Evolutionary conservation across 129 eudicot genomes (phyloP).

Genomic region (Flaveria bidentis): DNA sequence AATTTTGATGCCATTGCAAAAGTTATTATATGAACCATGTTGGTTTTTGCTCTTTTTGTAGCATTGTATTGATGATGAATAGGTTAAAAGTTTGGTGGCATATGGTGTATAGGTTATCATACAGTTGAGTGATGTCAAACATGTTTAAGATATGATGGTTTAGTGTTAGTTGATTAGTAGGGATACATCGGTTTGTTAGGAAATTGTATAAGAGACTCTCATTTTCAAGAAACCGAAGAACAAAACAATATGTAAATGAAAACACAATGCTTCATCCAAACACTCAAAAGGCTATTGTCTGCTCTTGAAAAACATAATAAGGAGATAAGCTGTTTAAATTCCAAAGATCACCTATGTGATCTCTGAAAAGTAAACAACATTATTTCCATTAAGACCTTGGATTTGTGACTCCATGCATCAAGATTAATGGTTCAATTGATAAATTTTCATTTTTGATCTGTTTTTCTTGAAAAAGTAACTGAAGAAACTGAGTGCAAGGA

Average conservation of each 20-base stretch:
- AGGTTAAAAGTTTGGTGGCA: neutral
- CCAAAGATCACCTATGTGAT: neutral
- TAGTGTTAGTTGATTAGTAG: neutral
- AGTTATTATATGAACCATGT: neutral
- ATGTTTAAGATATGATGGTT: neutral
- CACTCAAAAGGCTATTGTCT: neutral
- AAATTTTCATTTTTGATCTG: neutral
- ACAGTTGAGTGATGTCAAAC: neutral
- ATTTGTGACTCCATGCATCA: neutral
- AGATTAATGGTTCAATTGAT: neutral
- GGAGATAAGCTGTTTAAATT: neutral
- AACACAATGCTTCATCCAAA: neutral
- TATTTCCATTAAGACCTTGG: neutral
- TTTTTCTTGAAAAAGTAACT: neutral
- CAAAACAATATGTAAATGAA: neutral
- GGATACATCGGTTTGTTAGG: neutral
- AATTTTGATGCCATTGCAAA: neutral
- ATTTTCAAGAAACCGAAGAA: neutral
- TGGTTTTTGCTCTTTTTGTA: slow-evolving; percentile 13
- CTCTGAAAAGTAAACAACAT: neutral
- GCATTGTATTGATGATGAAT: neutral
- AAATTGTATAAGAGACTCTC: neutral
- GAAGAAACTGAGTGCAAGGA: neutral
- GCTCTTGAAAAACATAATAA: neutral
- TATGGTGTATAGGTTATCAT: neutral